Evolutionary conservation across 78 protist species (phyloP).

Genomic region (Cavenderia fasciculata): DNA sequence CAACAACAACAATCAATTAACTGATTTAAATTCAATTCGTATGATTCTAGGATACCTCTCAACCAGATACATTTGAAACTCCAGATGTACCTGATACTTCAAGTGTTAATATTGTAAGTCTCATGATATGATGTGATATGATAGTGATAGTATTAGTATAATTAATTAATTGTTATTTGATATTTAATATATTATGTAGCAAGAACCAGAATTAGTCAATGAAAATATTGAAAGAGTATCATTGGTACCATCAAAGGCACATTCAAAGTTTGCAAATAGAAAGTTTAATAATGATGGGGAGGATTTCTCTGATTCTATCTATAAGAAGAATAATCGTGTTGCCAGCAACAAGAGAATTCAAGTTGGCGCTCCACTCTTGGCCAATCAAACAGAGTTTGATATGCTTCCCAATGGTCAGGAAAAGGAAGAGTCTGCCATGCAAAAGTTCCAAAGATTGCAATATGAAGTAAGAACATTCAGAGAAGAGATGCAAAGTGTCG

Average conservation of each 20-base stretch:
- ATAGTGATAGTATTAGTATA: background rate
- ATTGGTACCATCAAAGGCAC: slow-evolving; percentile 36
- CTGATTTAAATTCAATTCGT: background rate
- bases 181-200: background rate
- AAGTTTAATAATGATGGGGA: slow-evolving; percentile 1
- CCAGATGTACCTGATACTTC: slow-evolving; percentile 30
- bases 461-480: slow-evolving; percentile 39
- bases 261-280: slow-evolving; percentile 26
- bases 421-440: slow-evolving; percentile 63
- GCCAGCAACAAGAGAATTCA: slow-evolving; percentile 10
- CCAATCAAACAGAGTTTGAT: slow-evolving; percentile 40
- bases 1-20: background rate
- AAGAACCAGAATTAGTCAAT: slow-evolving; percentile 36
- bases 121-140: background rate
- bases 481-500: slow-evolving; percentile 35
- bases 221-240: slow-evolving; percentile 52
- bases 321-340: slow-evolving; percentile 1
- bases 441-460: slow-evolving; percentile 69
- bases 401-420: slow-evolving; percentile 12
- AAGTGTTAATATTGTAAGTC: background rate
- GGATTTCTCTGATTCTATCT: slow-evolving; percentile 63
- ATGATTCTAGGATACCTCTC: slow-evolving; percentile 6
- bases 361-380: too few species aligned
- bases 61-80: slow-evolving; percentile 66
- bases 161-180: background rate